Evolutionary conservation across 495 filamentous ascomycete species (phyloP).

Genomic region (Pyronema omphalodes): DNA sequence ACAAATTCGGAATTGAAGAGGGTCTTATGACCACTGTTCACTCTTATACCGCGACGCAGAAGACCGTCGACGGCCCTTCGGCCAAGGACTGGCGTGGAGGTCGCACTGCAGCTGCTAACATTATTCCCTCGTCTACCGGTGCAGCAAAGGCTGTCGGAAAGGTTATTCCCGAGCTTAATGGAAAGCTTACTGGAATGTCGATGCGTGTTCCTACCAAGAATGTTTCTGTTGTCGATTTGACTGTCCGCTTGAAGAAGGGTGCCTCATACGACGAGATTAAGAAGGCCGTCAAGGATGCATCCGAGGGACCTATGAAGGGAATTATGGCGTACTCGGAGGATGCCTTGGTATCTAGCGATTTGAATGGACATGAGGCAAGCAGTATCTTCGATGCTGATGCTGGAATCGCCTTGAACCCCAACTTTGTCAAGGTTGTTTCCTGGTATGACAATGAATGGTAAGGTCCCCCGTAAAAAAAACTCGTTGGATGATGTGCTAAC

Average conservation of each 20-base stretch:
- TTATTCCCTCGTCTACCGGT: constrained; percentile 97
- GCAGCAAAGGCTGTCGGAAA: constrained; percentile 99
- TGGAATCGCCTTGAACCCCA: constrained; percentile 87
- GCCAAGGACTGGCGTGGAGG: constrained; percentile 98
- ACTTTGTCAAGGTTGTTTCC: constrained; percentile 95
- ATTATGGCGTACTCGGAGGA: constrained; percentile 92
- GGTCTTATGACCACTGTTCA: constrained; percentile 99
- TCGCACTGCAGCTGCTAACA: constrained; percentile 95
- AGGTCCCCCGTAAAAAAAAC: not conserved
- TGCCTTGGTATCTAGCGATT: constrained; percentile 78
- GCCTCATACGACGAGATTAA: constrained; percentile 91
- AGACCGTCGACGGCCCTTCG: constrained; percentile 95
- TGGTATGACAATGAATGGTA: constrained; percentile 93
- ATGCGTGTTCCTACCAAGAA: constrained; percentile 97
- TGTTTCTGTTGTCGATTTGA: constrained; percentile 97
- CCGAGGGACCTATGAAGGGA: constrained; percentile 64
- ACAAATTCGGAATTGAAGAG: constrained; percentile 92
- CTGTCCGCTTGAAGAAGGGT: constrained; percentile 74
- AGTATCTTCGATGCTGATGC: constrained; percentile 99
- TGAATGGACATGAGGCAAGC: constrained; percentile 76
- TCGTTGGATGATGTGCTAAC: not conserved
- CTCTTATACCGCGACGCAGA: constrained; percentile 99
- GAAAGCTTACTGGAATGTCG: constrained; percentile 98
- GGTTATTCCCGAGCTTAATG: constrained; percentile 90
- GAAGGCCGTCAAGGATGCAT: constrained; percentile 65